These are phyloP conservation scores for Glebionis coronaria DNA, from an alignment of 129 eudicot genomes.

Conservation along the genomic window DNA sequence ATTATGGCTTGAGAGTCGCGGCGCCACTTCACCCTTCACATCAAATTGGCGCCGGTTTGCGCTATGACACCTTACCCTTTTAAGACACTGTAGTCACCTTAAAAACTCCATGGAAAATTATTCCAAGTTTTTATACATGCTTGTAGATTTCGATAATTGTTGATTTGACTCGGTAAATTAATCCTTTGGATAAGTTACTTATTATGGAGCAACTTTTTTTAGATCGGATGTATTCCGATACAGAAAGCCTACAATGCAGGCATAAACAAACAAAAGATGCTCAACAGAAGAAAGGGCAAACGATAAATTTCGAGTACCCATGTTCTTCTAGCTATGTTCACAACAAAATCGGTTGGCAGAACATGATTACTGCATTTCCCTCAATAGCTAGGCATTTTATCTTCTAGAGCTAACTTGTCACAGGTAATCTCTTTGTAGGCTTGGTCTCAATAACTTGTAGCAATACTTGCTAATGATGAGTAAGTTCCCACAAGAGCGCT, in stretches of 20 bases:
- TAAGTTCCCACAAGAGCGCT: conserved; percentile 67
- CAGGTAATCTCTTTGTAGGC: conserved; percentile 12
- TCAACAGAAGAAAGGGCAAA: neutral
- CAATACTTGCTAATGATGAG: conserved; percentile 45
- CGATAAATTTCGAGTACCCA: neutral
- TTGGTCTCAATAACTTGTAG: conserved; percentile 31
- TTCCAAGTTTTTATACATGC: no score
- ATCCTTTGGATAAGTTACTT: no score
- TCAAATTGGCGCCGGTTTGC: no score
- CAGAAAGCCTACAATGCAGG: neutral
- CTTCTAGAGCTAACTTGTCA: conserved; percentile 1
- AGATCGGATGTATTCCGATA: neutral
- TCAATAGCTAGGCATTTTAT: conserved; percentile 3
- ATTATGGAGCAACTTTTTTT: no score
- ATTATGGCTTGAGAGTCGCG: no score
- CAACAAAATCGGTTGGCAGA: neutral
- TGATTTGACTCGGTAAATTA: no score
- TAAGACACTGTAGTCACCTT: no score
- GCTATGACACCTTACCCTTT: no score
- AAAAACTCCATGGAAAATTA: no score
- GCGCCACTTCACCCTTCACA: no score
- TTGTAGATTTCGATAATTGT: no score
- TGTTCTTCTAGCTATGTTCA: neutral
- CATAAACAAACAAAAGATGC: conserved; percentile 1
- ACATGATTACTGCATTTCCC: neutral